These are phyloP conservation scores for Macrocybe gigantea DNA, from an alignment of 768 basidiomycete species.

Conservation along the genomic window DNA sequence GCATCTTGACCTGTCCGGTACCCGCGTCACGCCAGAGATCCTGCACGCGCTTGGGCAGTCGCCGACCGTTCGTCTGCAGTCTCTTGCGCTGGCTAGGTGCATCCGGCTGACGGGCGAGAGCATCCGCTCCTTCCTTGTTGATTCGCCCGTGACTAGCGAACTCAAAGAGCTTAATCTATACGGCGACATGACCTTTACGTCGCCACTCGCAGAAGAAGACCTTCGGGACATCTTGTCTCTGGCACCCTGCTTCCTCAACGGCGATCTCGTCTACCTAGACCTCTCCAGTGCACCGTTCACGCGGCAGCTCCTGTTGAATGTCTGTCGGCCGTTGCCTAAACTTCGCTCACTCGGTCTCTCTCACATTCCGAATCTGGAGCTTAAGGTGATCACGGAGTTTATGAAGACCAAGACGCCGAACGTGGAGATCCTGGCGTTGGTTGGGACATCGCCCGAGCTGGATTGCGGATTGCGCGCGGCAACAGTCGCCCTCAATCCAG, in stretches of 20 bases:
- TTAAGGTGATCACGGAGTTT: slow-evolving; percentile 65
- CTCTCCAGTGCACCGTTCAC: slow-evolving; percentile 80
- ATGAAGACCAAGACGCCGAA: slow-evolving; percentile 59
- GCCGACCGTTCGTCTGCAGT: slow-evolving; percentile 59
- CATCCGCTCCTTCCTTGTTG: slow-evolving; percentile 66
- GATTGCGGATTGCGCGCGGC: slow-evolving; percentile 44
- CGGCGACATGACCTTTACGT: slow-evolving; percentile 80
- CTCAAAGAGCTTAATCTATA: slow-evolving; percentile 83
- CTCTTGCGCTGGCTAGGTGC: slow-evolving; percentile 84
- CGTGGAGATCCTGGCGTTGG: slow-evolving; percentile 82
- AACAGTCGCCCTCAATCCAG: slow-evolving; percentile 18
- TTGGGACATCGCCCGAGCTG: slow-evolving; percentile 72
- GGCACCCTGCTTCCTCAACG: slow-evolving; percentile 77
- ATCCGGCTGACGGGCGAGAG: slow-evolving; percentile 76
- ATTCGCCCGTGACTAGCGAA: slow-evolving; percentile 54
- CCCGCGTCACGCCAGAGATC: slow-evolving; percentile 73
- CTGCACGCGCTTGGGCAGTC: slow-evolving; percentile 62
- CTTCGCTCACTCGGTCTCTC: slow-evolving; percentile 89
- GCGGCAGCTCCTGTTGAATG: slow-evolving; percentile 40
- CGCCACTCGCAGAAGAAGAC: slow-evolving; percentile 62
- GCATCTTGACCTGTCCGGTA: slow-evolving; percentile 88
- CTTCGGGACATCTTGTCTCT: slow-evolving; percentile 57
- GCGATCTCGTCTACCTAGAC: slow-evolving; percentile 81
- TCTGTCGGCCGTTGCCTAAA: slow-evolving; percentile 58
- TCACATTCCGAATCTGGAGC: slow-evolving; percentile 67